phyloP scores from a whole-genome alignment of 768 basidiomycete species.

The Lentinula sp. region DNA sequence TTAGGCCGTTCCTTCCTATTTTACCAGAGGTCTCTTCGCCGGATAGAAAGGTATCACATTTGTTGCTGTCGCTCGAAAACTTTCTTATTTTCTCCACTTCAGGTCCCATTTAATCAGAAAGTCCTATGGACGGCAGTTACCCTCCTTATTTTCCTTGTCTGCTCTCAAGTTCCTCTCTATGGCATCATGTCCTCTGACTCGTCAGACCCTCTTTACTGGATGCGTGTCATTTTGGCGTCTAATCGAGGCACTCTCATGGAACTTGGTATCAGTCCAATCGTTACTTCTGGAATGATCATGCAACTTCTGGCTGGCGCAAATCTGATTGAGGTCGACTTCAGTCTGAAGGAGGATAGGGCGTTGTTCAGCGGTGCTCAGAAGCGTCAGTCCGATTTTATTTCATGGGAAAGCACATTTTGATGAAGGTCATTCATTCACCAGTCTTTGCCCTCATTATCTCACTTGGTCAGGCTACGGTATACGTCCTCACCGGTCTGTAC shows the following conservation, averaged over 20 bases:
- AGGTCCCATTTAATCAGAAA: constrained; percentile 99
- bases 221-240: constrained; percentile 98
- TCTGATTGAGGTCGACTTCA: constrained; percentile 96
- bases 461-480: constrained; percentile 94
- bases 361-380: constrained; percentile 97
- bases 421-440: constrained; percentile 22
- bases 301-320: constrained; percentile 97
- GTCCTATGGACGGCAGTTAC: constrained; percentile 98
- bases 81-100: not conserved
- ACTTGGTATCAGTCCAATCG: constrained; percentile 94
- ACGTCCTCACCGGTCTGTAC: constrained; percentile 95
- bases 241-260: constrained; percentile 99
- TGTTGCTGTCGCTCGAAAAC: constrained; percentile 5
- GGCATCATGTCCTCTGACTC: constrained; percentile 99
- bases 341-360: constrained; percentile 93
- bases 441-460: constrained; percentile 97
- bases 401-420: not conserved
- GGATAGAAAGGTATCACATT: constrained; percentile 77
- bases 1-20: constrained; percentile 95
- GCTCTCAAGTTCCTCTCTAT: constrained; percentile 98
- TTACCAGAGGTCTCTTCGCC: constrained; percentile 97
- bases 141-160: constrained; percentile 98
- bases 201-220: constrained; percentile 98
- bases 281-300: constrained; percentile 99
- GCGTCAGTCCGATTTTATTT: constrained; percentile 45